Base-by-base conservation (phyloP, 371 early-diverging fungal species). In the Rhizopus stolonifer region DNA sequence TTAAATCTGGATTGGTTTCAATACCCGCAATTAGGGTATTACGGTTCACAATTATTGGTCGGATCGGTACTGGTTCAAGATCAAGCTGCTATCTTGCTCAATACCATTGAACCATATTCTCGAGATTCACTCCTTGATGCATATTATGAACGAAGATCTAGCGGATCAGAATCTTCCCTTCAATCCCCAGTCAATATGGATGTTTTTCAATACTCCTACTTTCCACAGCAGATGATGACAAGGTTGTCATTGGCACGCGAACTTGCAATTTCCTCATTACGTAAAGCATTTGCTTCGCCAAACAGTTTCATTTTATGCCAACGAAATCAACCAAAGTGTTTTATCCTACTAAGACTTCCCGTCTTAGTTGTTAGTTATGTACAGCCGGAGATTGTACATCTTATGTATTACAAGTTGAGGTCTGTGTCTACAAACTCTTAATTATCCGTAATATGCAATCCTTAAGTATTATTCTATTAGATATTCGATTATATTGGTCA, bases 231-330 rank as follows among this genome's bases (percentile, higher is more conserved):
- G 40, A 21, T 40, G 40, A 19, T 19, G 40, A 40, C 1, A 58
- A 64, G 33, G 42, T 64, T 18, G 36, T 58, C n/a, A 55, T 64
- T 22, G 59, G 64, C 14, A 58, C 59, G 13, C 50, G 49, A 49
- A 52, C 52, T 19, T 52, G 48, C 9, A 49, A 58, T 44, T 13
- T 33, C 18, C 43, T 64, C 32, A 40, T 58, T 5, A 64, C 64
- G 14, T 58, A 15, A 40, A 40, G 40, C 40, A 40, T 40, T 40
- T 19, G 40, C 40, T 19, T 40, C 22, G 19, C 15, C 40, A 40
- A 40, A 40, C 40, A 40, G 22, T 40, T n/a, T 11, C 48, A 48
- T 48, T 48, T 48, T 48, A 34, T 33, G 34, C 48, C 48, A 48
- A 31, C 48, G 22, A 34, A 34, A 32, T 22, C 31, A 33, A 48